Evolutionary conservation across 1,139 yeast species (phyloP).

Genomic region (Geotrichum phurueaensis): DNA sequence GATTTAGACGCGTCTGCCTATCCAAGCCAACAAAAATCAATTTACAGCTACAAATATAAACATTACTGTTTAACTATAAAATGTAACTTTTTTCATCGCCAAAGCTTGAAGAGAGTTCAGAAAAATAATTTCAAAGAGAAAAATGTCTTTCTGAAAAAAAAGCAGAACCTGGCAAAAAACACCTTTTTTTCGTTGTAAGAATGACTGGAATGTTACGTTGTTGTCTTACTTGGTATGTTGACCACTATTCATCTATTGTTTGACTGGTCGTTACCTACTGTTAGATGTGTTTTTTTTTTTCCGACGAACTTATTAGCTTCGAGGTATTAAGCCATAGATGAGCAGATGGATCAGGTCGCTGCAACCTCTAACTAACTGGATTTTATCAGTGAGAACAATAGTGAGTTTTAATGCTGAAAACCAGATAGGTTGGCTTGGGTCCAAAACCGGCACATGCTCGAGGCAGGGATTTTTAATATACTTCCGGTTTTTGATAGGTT

Average conservation of each 20-base stretch:
- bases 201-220: not conserved
- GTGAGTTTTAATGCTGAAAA: no score
- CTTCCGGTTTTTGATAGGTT: no score
- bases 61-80: not conserved
- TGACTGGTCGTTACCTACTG: not conserved
- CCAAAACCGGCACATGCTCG: no score
- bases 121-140: not conserved
- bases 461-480: no score
- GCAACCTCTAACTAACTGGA: no score
- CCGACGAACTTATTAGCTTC: not conserved
- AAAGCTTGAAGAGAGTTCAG: not conserved
- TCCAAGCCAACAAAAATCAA: not conserved
- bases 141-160: not conserved
- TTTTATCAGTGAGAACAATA: no score
- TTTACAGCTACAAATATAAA: not conserved
- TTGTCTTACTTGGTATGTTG: not conserved
- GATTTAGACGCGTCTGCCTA: not conserved
- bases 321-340: not conserved
- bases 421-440: no score
- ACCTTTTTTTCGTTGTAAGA: not conserved
- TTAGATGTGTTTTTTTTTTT: not conserved
- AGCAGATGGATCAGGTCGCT: no score
- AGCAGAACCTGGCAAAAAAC: not conserved
- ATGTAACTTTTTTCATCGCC: not conserved
- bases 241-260: not conserved